Percentiles rank a stretch among this genome's conserved stretches.
phyloP scores from a whole-genome alignment of 2,329 filamentous ascomycete species.

The Verticillium nubilum region DNA sequence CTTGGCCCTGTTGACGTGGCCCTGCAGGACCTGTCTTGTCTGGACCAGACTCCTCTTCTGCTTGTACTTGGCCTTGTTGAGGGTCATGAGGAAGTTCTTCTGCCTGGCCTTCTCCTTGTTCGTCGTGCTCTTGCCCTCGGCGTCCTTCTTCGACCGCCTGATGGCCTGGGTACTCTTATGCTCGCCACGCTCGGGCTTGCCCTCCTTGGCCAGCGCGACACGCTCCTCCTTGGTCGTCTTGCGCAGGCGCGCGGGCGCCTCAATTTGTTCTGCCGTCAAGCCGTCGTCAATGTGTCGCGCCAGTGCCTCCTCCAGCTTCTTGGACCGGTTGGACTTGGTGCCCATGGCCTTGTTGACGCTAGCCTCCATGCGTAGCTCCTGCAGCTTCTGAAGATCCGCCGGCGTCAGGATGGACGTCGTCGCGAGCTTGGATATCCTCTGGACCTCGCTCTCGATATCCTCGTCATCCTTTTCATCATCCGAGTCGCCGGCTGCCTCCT shows the following conservation, averaged over 20 bases:
- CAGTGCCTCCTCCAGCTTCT: conserved; percentile 40
- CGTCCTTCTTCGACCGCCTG: conserved; percentile 79
- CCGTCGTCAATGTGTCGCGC: conserved; percentile 76
- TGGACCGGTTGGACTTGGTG: conserved; percentile 23
- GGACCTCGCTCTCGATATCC: conserved; percentile 34
- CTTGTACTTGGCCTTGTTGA: conserved; percentile 93
- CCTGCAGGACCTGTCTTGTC: conserved; percentile 72
- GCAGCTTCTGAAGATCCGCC: conserved; percentile 90
- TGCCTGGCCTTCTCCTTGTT: conserved; percentile 94
- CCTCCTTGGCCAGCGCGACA: conserved; percentile 74
- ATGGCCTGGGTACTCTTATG: conserved; percentile 84
- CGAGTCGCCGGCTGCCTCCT: conserved; percentile 6
- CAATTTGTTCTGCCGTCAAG: conserved; percentile 86
- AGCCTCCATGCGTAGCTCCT: conserved; percentile 74
- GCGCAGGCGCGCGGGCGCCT: conserved; percentile 73
- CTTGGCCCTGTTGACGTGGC: conserved; percentile 78
- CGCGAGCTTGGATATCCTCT: conserved; percentile 67
- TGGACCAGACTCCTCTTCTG: conserved; percentile 90
- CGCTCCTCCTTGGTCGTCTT: conserved; percentile 89
- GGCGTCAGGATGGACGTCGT: conserved; percentile 92
- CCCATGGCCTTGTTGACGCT: conserved; percentile 61
- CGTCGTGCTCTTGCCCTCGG: conserved; percentile 89
- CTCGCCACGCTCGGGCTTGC: conserved; percentile 69
- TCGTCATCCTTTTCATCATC: conserved; percentile 38
- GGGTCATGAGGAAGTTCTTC: conserved; percentile 99